Evolutionary conservation across 257 asterid genomes (phyloP).

Genomic region (Solanum arcanum): DNA sequence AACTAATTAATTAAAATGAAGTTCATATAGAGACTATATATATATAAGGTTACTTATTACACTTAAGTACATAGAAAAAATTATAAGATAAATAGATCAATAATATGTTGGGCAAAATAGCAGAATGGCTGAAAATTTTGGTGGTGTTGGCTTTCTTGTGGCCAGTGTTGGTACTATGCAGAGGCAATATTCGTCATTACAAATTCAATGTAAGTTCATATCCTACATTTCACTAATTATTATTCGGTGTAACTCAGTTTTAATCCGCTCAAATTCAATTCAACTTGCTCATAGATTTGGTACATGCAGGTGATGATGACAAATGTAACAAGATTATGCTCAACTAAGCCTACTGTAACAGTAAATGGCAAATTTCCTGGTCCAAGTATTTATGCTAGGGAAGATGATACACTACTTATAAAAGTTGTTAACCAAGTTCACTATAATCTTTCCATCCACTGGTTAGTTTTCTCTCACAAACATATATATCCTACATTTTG

Average conservation of each 20-base stretch:
- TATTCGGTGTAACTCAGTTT: background rate
- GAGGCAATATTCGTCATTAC: constrained; percentile 20
- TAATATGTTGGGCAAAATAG: constrained; percentile 3
- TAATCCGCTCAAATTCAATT: background rate
- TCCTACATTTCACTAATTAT: background rate
- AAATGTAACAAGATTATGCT: constrained; percentile 32
- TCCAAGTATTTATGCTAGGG: constrained; percentile 45
- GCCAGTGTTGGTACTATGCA: constrained; percentile 21
- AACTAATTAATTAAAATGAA: constrained; percentile 9
- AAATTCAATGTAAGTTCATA: constrained; percentile 37
- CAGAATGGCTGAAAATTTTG: constrained; percentile 14
- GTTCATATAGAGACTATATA: background rate
- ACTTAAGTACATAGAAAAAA: background rate
- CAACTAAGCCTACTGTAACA: constrained; percentile 40
- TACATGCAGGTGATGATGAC: constrained; percentile 30
- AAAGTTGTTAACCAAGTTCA: constrained; percentile 44
- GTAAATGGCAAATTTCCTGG: constrained; percentile 58
- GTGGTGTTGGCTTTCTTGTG: constrained; percentile 12
- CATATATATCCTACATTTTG: background rate
- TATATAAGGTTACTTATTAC: constrained; percentile 3
- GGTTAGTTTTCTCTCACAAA: constrained; percentile 9
- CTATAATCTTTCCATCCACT: constrained; percentile 45
- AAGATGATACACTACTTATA: constrained; percentile 47
- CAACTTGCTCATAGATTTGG: background rate
- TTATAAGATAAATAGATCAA: background rate